A percentile compares a stretch with the other conserved stretches of the same genome.
Evolutionary conservation across 306 rosid species (phyloP).

Genomic region (Glycine latifolia): DNA sequence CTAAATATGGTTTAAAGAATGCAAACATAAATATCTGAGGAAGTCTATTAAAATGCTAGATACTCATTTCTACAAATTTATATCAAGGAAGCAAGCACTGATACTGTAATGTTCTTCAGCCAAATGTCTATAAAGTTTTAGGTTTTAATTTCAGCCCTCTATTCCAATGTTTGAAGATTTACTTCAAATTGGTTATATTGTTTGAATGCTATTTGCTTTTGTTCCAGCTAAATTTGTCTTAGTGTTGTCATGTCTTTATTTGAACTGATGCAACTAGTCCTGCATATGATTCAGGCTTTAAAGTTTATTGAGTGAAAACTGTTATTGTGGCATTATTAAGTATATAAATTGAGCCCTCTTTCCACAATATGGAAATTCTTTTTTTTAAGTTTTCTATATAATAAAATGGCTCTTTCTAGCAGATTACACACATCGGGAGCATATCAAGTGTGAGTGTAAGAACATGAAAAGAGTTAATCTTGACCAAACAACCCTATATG

Average conservation of each 20-base stretch:
- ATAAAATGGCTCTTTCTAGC: background rate
- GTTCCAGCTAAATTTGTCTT: too few species aligned
- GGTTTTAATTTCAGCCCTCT: constrained; percentile 12
- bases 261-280: too few species aligned
- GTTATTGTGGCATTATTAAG: too few species aligned
- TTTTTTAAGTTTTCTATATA: constrained; percentile 4
- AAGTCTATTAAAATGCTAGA: too few species aligned
- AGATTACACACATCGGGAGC: background rate
- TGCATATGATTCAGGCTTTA: too few species aligned
- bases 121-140: background rate
- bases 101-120: background rate
- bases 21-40: background rate
- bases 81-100: too few species aligned
- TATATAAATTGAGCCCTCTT: too few species aligned
- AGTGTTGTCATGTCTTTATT: too few species aligned
- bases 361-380: background rate
- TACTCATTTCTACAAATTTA: too few species aligned
- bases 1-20: background rate
- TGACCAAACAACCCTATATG: background rate
- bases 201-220: constrained; percentile 23
- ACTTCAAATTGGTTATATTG: constrained; percentile 6
- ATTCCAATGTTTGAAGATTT: background rate
- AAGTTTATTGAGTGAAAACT: too few species aligned
- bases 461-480: background rate
- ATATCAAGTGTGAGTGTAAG: background rate